Conservation (phyloP, 345 rosid species). For the Corchorus capsularis region DNA sequence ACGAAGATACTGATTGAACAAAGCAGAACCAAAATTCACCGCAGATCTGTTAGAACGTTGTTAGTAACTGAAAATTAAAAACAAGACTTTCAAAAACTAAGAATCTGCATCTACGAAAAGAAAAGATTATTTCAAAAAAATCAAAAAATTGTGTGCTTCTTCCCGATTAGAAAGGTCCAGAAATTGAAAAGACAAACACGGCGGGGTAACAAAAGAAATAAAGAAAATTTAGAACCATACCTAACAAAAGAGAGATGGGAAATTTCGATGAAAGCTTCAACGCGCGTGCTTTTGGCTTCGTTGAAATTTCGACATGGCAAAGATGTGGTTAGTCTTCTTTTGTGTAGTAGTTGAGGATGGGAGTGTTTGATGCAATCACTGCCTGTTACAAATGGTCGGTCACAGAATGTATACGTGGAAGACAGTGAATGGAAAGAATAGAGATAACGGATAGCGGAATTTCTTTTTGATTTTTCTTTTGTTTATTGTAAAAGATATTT, state of each 20-base stretch:
- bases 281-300: conserved; percentile 21
- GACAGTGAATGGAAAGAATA: conserved; percentile 8
- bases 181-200: neutral
- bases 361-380: conserved; percentile 21
- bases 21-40: neutral
- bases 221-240: conserved; percentile 20
- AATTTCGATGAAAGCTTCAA: conserved; percentile 29
- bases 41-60: neutral
- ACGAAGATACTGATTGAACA: neutral
- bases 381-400: conserved; percentile 22
- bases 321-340: neutral
- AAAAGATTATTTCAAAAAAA: neutral
- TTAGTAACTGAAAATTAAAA: neutral
- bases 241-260: conserved; percentile 25
- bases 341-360: conserved; percentile 9
- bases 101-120: neutral
- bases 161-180: neutral
- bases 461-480: neutral
- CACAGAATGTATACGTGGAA: conserved; percentile 40
- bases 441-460: neutral
- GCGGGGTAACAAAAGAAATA: neutral
- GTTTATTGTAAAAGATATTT: neutral
- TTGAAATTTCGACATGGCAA: conserved; percentile 16
- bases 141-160: neutral
- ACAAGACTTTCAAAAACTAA: neutral